These are phyloP conservation scores for Aquilaria agallochum DNA, from an alignment of 441 rosid species.

Conservation along the genomic window DNA sequence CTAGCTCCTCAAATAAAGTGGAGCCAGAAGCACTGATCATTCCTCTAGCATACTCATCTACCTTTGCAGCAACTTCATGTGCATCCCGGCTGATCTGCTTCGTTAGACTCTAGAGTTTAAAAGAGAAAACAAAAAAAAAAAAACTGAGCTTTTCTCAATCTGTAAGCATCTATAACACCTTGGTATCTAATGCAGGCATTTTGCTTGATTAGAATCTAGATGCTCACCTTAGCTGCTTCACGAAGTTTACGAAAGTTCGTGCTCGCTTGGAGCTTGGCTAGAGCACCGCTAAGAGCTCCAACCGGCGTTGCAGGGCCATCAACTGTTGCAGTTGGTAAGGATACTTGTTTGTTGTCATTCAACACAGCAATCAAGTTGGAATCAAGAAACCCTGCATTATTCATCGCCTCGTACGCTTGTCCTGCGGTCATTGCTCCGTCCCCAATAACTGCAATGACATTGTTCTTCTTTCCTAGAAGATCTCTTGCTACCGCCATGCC, in stretches of 20 bases:
- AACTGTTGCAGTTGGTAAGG: conserved; percentile 73
- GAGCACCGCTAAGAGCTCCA: conserved; percentile 61
- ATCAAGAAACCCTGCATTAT: conserved; percentile 73
- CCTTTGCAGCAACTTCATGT: conserved; percentile 67
- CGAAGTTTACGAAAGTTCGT: conserved; percentile 59
- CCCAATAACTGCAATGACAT: conserved; percentile 73
- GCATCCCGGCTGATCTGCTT: conserved; percentile 52
- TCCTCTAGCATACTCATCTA: conserved; percentile 69
- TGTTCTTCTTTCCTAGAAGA: conserved; percentile 48
- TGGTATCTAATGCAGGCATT: too few relatives aligned
- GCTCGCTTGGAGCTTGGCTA: conserved; percentile 60
- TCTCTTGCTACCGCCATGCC: conserved; percentile 81
- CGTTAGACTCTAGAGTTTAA: conserved; percentile 35
- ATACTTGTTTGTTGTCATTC: conserved; percentile 75
- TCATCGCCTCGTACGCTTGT: conserved; percentile 78
- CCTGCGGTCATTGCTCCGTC: conserved; percentile 91
- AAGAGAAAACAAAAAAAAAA: not conserved
- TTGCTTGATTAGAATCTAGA: not conserved
- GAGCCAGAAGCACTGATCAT: conserved; percentile 64
- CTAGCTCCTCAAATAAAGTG: conserved; percentile 69
- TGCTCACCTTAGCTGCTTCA: conserved; percentile 57
- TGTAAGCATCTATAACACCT: too few relatives aligned
- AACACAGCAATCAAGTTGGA: conserved; percentile 51
- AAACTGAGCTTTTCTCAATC: conserved; percentile 5
- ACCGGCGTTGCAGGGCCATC: conserved; percentile 77